These are phyloP conservation scores for Xanthoceras sorbifolium DNA, from an alignment of 345 rosid species.

Conservation along the genomic window DNA sequence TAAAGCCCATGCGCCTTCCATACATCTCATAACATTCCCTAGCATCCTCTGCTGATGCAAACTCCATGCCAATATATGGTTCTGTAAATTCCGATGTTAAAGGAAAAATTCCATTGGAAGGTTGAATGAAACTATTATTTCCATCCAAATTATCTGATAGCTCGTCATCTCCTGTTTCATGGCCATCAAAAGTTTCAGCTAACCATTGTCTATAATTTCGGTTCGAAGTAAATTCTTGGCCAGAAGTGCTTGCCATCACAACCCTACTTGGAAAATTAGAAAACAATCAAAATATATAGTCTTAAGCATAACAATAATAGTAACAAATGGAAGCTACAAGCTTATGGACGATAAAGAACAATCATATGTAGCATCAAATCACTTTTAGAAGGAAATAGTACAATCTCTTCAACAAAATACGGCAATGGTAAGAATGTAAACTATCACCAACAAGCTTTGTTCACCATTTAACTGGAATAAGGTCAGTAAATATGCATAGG, in stretches of 20 bases:
- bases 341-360: background rate
- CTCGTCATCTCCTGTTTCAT: constrained; percentile 39
- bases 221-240: constrained; percentile 26
- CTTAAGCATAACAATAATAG: background rate
- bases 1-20: constrained; percentile 41
- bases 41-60: constrained; percentile 44
- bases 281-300: constrained; percentile 7
- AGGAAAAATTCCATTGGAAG: constrained; percentile 23
- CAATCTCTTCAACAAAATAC: background rate
- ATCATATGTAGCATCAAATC: background rate
- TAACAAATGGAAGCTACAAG: background rate
- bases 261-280: constrained; percentile 19
- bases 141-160: constrained; percentile 37
- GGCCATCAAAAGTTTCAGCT: constrained; percentile 42
- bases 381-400: background rate
- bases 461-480: background rate
- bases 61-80: constrained; percentile 40
- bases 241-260: constrained; percentile 38
- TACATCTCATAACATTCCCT: constrained; percentile 48
- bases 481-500: background rate
- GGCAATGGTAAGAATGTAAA: background rate
- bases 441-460: background rate
- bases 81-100: constrained; percentile 22
- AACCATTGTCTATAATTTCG: constrained; percentile 37
- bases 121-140: constrained; percentile 24